phyloP scores from a whole-genome alignment of 306 rosid species.

The Glycyrrhiza uralensis region DNA sequence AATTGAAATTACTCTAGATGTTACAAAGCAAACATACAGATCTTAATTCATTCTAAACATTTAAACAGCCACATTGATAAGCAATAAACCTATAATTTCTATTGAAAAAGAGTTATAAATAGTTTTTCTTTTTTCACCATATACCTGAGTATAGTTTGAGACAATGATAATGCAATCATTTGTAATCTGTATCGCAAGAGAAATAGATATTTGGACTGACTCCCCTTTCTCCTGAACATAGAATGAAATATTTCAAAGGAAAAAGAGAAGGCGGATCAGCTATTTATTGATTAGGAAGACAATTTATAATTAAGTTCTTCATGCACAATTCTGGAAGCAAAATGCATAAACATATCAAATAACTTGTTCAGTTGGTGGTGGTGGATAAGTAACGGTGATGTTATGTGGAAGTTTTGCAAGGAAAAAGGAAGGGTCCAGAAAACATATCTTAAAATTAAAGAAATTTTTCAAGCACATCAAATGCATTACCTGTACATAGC shows the following conservation, averaged over 20 bases:
- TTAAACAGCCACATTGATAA: too few relatives aligned
- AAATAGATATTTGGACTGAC: constrained; percentile 64
- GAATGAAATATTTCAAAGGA: not conserved
- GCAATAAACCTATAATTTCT: too few relatives aligned
- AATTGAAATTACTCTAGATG: too few relatives aligned
- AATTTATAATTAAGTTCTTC: not conserved
- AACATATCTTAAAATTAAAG: not conserved
- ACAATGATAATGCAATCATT: constrained; percentile 71
- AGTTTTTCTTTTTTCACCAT: too few relatives aligned
- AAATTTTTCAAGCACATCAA: not conserved
- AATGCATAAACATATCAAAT: not conserved
- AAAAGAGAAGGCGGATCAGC: not conserved
- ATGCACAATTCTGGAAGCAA: not conserved
- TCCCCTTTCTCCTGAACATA: constrained; percentile 79
- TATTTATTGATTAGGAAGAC: not conserved
- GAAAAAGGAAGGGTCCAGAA: not conserved
- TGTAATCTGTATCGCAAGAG: too few relatives aligned
- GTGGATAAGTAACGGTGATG: not conserved
- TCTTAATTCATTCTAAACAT: too few relatives aligned
- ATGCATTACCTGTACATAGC: constrained; percentile 73
- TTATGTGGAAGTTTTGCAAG: not conserved
- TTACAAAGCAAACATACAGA: too few relatives aligned
- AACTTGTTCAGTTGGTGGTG: not conserved
- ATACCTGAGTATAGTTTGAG: too few relatives aligned
- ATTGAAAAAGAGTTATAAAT: too few relatives aligned